Evolutionary conservation across 176 grass and related monocot genomes (phyloP), one percentile per base, ranked within the genome.

Genomic region (Poa pratensis): DNA sequence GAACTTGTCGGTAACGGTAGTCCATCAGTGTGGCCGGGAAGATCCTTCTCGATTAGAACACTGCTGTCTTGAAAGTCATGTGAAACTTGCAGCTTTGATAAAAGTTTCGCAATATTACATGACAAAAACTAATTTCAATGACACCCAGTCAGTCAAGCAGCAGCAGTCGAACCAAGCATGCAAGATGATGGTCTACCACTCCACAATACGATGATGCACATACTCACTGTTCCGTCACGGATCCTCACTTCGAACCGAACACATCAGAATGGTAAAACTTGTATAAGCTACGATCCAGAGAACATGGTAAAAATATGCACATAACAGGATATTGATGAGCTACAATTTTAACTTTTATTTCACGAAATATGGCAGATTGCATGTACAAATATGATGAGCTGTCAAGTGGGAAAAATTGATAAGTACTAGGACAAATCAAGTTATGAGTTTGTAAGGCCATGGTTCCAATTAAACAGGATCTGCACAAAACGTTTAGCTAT

Each of bases 101-200:
- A 90, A 86, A 87, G 88, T 74, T 79, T 86, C 37, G 46, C 81
- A 79, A 79, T 79, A 46, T 83, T 83, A 87, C 88, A 90, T 74
- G 88, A 79, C 65, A 86, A 79, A 82, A 83, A 90, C 83, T 90
- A 86, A 50, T 83, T 79, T 54, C 66, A 86, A 86, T 83, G 80
- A 66, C 58, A 90, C 42, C 65, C 28, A 66, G 88, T 90, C 88
- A 90, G 84, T 86, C 16, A 73, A 78, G 55, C 37, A 86, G 79
- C 82, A n/a, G 49, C 63, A 35, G 71, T 65, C 23, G 1, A 57
- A 63, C 68, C 63, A 86, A 86, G 76, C 75, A 91, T 87, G 81
- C 49, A 79, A 76, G 32, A 32, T 85, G 49, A 83, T 23, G 59
- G 52, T 54, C 50, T 81, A 77, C 60, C 62, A 65, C 62, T 27